phyloP scores from a whole-genome alignment of 257 asterid genomes.

The Plantago elongata region DNA sequence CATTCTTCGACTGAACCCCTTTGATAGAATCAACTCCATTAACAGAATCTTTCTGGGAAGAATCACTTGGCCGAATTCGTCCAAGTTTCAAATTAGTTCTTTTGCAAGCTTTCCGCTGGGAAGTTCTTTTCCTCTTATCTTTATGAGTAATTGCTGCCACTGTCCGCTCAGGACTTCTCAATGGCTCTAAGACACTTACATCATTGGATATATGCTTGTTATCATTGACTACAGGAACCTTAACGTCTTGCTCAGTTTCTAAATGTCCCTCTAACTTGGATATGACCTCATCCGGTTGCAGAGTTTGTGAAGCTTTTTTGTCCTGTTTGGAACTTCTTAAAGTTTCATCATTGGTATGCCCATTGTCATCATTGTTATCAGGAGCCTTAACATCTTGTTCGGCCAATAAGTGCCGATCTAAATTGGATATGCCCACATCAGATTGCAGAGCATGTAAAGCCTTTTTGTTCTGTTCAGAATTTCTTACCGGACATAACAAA shows the following conservation, averaged over 20 bases:
- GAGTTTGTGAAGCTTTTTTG: conserved; percentile 22
- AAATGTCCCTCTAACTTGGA: conserved; percentile 17
- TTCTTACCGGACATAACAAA: neutral
- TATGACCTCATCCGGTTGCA: neutral
- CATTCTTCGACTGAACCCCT: conserved; percentile 34
- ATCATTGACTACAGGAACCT: conserved; percentile 15
- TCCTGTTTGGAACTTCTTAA: neutral
- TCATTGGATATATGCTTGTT: neutral
- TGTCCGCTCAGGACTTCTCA: neutral
- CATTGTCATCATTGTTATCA: conserved; percentile 18
- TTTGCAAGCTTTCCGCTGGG: conserved; percentile 34
- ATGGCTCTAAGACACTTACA: neutral
- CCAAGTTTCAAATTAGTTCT: conserved; percentile 32
- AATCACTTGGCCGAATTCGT: conserved; percentile 17
- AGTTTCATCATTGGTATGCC: conserved; percentile 21
- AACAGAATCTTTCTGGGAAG: conserved; percentile 21
- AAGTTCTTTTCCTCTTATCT: conserved; percentile 20
- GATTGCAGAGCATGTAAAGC: too few relatives aligned
- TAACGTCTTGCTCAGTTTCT: conserved; percentile 16
- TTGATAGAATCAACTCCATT: conserved; percentile 24
- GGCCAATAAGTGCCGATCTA: conserved; percentile 14
- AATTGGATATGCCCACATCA: neutral
- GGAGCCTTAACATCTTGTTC: conserved; percentile 15
- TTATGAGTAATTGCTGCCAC: conserved; percentile 18
- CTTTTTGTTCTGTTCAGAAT: neutral